Evolutionary conservation across 2,329 filamentous ascomycete genomes (phyloP), one percentile per base, ranked within the genome.

Genomic region (Fusarium napiforme): DNA sequence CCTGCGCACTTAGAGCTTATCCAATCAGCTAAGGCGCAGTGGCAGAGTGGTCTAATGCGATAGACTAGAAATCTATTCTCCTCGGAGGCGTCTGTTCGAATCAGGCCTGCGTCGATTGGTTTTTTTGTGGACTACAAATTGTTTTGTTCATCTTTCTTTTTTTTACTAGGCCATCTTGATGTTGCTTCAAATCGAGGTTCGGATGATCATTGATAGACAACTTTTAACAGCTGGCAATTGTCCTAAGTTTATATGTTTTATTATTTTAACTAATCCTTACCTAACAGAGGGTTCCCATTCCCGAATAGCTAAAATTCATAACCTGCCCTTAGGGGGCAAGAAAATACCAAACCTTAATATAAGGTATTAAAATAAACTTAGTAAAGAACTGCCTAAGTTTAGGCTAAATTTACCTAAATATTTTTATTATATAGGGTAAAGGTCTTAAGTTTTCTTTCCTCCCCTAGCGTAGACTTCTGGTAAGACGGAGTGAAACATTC

Each of bases 31-130:
- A 61, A 71, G 68, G 68, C 68, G 66, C 62, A 65, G 68, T 71
- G 68, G 68, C 68, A 70, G 68, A 71, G 68, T 71, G 68, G 68
- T 71, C 67, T 71, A 71, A 71, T 69, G 66, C 68, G 68, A 70
- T 70, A 71, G 66, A 71, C 68, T 71, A 71, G 68, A 71, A 71
- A 71, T 71, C 66, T 71, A 70, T 70, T 71, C 68, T 71, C 68
- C 8, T 71, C 68, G 68, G 68, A 71, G 67, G 67, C 67, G 65
- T 71, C 64, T 69, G 67, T 71, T 71, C 68, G 66, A 71, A 71
- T 71, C 68, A 70, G 66, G 66, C 66, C 68, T 65, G 62, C 66
- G 68, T 71, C 68, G 68, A 46, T 69, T 65, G 56, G 53, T 37
- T 37, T 12, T 21, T 21, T 45, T 67, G 15, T 14, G 10, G 28